Evolutionary conservation across 176 grass and related monocot genomes (phyloP), one percentile per base, ranked within the genome.

Genomic region (Carex pumila): DNA sequence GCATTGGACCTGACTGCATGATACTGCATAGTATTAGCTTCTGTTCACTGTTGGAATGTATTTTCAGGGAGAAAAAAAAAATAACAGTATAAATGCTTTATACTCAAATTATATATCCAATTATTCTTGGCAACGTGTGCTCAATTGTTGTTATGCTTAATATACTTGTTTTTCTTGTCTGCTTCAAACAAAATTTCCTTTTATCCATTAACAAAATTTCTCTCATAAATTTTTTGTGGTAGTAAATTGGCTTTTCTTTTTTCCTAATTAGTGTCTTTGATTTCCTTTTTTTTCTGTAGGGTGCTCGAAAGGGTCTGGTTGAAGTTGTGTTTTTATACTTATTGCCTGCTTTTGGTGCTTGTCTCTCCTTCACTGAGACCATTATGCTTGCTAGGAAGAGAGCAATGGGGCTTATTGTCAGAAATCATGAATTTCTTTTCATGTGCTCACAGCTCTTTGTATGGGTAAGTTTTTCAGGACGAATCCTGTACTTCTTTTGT

Each of bases 381-480:
- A 57, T 71, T 71, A 34, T 91, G 50, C 84, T 98, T 83, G 54
- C 78, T 34, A 92, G 81, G 78, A 87, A 85, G 43, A 80, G 81
- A 52, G 29, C 80, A 22, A 81, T 89, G 58, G 90, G 84, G 39
- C 55, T 75, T 66, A 53, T 79, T 90, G 57, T 69, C 70, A 80
- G 71, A 62, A 74, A 87, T 80, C 79, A 94, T 6, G 88, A 91
- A 71, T 71, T 73, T 30, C 65, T 98, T 39, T 91, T 90, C 71
- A 85, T 36, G 45, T 87, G 34, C 74, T 93, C 91, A 19, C 91
- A 93, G 29, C 89, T 91, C 89, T 32, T 84, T 82, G 79, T 85
- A 81, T 98, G 95, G 95, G 95, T 98, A 91, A 90, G 89, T 65
- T 31, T 12, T 83, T 6, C 41, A 72, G 47, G 39, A 50, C 12